Percentiles rank a stretch among this genome's conserved stretches.
Evolutionary conservation across 176 grass and related monocot genomes (phyloP).

Genomic region (Musa itinerans): DNA sequence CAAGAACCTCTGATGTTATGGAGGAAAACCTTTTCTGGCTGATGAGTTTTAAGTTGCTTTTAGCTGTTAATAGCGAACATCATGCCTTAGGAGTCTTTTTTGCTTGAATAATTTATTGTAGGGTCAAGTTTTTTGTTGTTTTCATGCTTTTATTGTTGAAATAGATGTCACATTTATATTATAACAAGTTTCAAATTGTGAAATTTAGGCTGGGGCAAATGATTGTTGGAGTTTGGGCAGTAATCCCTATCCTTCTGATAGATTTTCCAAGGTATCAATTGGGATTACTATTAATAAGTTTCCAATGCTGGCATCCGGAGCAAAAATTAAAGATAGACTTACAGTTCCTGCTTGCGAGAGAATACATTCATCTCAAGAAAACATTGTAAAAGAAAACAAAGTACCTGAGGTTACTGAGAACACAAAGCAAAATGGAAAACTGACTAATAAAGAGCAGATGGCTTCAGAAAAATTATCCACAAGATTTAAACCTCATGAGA

Average conservation of each 20-base stretch:
- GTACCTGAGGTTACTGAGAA: not conserved
- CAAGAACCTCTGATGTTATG: too few relatives aligned
- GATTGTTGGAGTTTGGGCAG: conserved; percentile 52
- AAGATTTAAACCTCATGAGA: conserved; percentile 30
- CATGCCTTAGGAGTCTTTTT: too few relatives aligned
- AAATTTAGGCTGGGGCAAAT: conserved; percentile 43
- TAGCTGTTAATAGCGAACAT: not conserved
- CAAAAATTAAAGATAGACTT: conserved; percentile 22
- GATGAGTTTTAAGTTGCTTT: not conserved
- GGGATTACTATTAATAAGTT: conserved; percentile 36
- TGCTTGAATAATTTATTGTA: not conserved
- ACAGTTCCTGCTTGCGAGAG: conserved; percentile 16
- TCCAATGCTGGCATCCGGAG: conserved; percentile 29
- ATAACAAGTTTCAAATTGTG: not conserved
- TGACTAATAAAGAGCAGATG: conserved; percentile 27
- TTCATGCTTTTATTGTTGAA: not conserved
- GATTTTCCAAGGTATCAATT: conserved; percentile 81
- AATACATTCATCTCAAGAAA: conserved; percentile 35
- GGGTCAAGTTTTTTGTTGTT: not conserved
- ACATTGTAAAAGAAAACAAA: conserved; percentile 8
- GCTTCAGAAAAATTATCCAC: conserved; percentile 24
- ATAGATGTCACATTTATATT: not conserved
- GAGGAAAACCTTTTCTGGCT: not conserved
- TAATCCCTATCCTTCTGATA: conserved; percentile 46
- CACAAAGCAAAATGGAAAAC: conserved; percentile 23